Base-by-base conservation (phyloP, 1,139 yeast species). In the Hyphopichia buzzinii region DNA sequence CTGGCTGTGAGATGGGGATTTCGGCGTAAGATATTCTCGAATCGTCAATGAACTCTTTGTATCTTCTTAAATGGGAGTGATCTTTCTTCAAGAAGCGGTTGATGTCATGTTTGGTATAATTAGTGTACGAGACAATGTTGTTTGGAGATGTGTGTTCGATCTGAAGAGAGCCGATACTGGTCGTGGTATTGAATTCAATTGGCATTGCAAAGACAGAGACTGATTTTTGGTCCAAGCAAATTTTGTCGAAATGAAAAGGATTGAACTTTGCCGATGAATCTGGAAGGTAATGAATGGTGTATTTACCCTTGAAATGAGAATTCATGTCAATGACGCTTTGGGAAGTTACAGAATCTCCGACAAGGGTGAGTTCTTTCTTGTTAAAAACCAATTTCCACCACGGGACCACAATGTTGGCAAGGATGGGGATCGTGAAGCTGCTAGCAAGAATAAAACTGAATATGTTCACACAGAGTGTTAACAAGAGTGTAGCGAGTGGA, bases 181-280 rank as follows among this genome's bases (percentile, higher is more conserved):
- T 74, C 3, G 96, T 81, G 13, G 96, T 82, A 50, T 92, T 90
- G 49, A 89, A 76, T 46, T 84, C 80, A 15, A 92, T 69, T 4
- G 97, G 97, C 44, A 90, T 71, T 23, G 70, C 57, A 19, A 69
- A 42, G 1, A 49, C 37, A 13, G 45, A 34, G 27, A 42, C 44
- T 3, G 47, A 42, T 1, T 42, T 49, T 2, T 43, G 34, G 33
- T 79, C 79, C 32, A 88, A 55, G 58, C 97, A 90, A 40, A 72
- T 73, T 11, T 52, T 50, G 19, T 78, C 72, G 28, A 74, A 77
- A 31, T 73, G 77, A 46, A 81, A 77, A 2, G 97, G 97, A 46
- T 90, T 88, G 53, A 94, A 67, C 48, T 73, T 69, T 2, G 95
- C 96, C 0, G 95, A 83, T 29, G 95, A 85, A 55, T 92, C 97